Conservation (phyloP, 2,329 filamentous ascomycete genomes). For the Neocatenulostroma microsporum region DNA sequence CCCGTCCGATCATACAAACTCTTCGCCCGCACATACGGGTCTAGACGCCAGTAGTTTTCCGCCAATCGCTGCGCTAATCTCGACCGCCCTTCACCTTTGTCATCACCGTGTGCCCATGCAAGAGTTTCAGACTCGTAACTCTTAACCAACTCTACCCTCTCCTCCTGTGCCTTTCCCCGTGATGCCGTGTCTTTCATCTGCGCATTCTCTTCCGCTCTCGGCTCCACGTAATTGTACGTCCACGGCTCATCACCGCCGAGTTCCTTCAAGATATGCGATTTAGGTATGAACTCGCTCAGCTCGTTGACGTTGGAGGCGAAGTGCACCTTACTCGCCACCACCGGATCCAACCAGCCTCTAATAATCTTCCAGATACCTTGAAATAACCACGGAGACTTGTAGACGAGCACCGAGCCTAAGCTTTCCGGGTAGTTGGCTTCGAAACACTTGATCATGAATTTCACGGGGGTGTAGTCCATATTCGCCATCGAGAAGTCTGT, state of each 20-base stretch:
- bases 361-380: constrained; percentile 97
- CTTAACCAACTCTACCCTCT: constrained; percentile 58
- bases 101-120: constrained; percentile 59
- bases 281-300: constrained; percentile 66
- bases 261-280: constrained; percentile 66
- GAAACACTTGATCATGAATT: constrained; percentile 99
- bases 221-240: constrained; percentile 75
- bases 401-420: constrained; percentile 79
- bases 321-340: constrained; percentile 88
- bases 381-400: constrained; percentile 96
- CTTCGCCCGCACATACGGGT: constrained; percentile 76
- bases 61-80: constrained; percentile 56
- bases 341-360: constrained; percentile 90
- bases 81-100: constrained; percentile 44
- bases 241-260: constrained; percentile 81
- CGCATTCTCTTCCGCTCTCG: constrained; percentile 66
- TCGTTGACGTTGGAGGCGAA: constrained; percentile 80
- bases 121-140: constrained; percentile 68
- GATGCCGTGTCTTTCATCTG: constrained; percentile 57
- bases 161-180: constrained; percentile 55
- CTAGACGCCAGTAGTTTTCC: constrained; percentile 78
- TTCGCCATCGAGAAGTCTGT: constrained; percentile 87
- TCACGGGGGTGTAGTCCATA: constrained; percentile 96
- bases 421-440: constrained; percentile 97
- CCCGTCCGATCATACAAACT: constrained; percentile 79